Evolutionary conservation across 305 asterid genomes (phyloP), one percentile per base, ranked within the genome.

Genomic region (Fraxinus paxiana): DNA sequence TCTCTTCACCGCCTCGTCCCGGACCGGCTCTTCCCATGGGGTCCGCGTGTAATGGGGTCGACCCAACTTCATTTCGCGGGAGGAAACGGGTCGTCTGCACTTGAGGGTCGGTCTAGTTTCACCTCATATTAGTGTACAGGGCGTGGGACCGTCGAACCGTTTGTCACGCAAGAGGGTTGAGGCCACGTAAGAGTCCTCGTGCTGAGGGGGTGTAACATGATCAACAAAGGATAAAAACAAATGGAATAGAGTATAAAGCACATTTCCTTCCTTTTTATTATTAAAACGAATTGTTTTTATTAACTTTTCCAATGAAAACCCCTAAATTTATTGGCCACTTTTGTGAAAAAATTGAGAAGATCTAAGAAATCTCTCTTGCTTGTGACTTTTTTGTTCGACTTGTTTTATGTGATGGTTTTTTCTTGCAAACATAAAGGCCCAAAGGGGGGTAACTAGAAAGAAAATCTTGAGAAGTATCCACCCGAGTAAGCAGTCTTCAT

Each of bases 401-500:
- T 87, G 83, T 80, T 20, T 61, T 61, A 73, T 80, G 85, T 82
- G 83, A 81, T 85, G 78, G 84, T 81, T 84, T 82, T 80, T 22
- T 67, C 67, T 82, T 81, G 72, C 81, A 84, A 87, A 85, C 87
- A 79, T 79, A 81, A 87, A 83, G 81, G 31, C 80, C 78, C 82
- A 59, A 72, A 77, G 54, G 38, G 63, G 67, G 76, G 72, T 59
- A 77, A 79, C 38, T 81, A 88, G 61, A 85, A 81, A 74, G 26
- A 77, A 79, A 85, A 33, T 46, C 76, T 77, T 82, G 73, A 83
- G 80, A 84, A 76, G 78, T 77, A 82, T 81, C 86, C 86, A 80
- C 78, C 84, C 88, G 83, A 85, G 91, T 87, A 87, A 89, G 48
- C 88, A 41, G 93, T 91, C 97, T 86, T 75, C 89, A 84, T 87